These are phyloP conservation scores for Craspedostauros australis DNA, from an alignment of 108 stramenopile genomes.

Conservation along the genomic window DNA sequence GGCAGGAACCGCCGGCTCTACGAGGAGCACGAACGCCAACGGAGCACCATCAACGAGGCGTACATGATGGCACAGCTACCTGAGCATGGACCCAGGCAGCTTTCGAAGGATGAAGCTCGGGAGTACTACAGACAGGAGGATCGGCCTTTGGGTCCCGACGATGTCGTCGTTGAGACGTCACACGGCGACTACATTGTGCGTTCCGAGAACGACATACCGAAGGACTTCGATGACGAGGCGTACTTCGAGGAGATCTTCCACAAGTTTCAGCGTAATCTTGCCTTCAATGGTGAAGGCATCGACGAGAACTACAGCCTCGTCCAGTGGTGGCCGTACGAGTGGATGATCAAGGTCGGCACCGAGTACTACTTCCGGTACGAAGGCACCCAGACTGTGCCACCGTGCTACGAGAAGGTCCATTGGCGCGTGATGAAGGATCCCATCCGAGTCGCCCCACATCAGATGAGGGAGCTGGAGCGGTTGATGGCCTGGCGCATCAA, in stretches of 20 bases:
- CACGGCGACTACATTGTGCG: constrained; percentile 12
- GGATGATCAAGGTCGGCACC: constrained; percentile 42
- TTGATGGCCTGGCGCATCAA: constrained; percentile 32
- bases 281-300: constrained; percentile 3
- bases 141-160: background rate
- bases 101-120: background rate
- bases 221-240: constrained; percentile 18
- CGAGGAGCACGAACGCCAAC: too few species aligned
- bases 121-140: constrained; percentile 5
- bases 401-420: constrained; percentile 38
- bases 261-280: constrained; percentile 7
- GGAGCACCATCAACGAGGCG: too few species aligned
- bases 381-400: constrained; percentile 41
- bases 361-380: constrained; percentile 56
- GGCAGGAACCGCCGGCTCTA: too few species aligned
- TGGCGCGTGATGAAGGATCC: constrained; percentile 59
- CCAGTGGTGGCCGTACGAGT: constrained; percentile 38
- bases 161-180: constrained; percentile 2
- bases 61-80: too few species aligned
- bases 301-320: constrained; percentile 27
- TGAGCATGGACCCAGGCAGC: background rate
- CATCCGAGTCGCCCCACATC: constrained; percentile 36
- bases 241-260: constrained; percentile 22
- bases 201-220: constrained; percentile 23
- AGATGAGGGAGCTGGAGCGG: constrained; percentile 37